Percentiles rank a stretch among this genome's conserved stretches.
phyloP scores from a whole-genome alignment of 192 early-diverging fungal species.

The Diversispora epigaea region DNA sequence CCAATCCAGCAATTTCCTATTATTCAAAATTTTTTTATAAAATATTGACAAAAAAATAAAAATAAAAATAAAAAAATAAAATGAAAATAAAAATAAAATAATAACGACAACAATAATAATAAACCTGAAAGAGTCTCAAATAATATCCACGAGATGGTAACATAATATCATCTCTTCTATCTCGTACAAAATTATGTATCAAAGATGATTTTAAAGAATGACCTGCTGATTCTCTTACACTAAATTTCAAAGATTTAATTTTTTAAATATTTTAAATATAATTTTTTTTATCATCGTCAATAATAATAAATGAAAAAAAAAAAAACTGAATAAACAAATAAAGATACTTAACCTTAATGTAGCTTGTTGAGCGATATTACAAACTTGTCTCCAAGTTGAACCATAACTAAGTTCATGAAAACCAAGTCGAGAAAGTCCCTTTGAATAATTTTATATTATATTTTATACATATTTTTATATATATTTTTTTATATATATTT shows the following conservation, averaged over 20 bases:
- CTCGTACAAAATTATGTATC: conserved; percentile 61
- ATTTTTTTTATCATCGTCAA: neutral
- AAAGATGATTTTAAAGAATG: conserved; percentile 84
- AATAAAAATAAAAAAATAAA: neutral
- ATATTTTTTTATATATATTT: conserved; percentile 1
- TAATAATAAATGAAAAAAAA: conserved; percentile 21
- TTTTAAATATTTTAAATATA: too few species aligned
- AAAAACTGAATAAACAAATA: neutral
- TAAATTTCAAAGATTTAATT: conserved; percentile 28
- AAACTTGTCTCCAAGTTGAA: conserved; percentile 76
- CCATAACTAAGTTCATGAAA: conserved; percentile 72
- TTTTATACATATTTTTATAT: neutral
- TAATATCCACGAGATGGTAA: conserved; percentile 74
- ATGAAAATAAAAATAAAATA: neutral
- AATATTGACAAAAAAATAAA: neutral
- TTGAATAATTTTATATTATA: neutral
- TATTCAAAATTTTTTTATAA: neutral
- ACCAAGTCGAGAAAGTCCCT: conserved; percentile 48
- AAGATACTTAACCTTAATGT: conserved; percentile 54
- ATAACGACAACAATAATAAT: too few species aligned
- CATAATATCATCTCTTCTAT: conserved; percentile 74
- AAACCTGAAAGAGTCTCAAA: conserved; percentile 40
- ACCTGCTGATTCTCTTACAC: conserved; percentile 75
- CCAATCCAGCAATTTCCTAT: conserved; percentile 77
- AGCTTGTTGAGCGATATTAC: conserved; percentile 55